Percentiles rank a stretch among this genome's conserved stretches.
Conservation (phyloP, 2,329 filamentous ascomycete genomes). For the Penicillium sp. region DNA sequence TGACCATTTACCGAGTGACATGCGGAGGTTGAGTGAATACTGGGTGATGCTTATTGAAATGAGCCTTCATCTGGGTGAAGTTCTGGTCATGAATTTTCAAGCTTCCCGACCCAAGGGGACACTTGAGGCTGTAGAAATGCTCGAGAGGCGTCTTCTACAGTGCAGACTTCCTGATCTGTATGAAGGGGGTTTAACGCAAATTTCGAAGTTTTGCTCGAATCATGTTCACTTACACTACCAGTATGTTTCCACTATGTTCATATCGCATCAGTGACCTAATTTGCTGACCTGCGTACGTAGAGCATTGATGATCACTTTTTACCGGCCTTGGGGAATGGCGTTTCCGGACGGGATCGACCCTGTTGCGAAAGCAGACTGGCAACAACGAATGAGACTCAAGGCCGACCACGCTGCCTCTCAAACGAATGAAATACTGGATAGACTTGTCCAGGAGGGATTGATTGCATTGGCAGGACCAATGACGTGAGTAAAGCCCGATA, state of each 20-base stretch:
- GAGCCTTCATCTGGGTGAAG: constrained; percentile 31
- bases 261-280: neutral
- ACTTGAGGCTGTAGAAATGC: constrained; percentile 25
- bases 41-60: constrained; percentile 36
- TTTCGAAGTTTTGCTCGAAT: constrained; percentile 27
- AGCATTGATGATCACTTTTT: constrained; percentile 34
- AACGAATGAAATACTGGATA: constrained; percentile 35
- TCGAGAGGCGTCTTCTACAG: constrained; percentile 28
- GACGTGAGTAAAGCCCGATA: constrained; percentile 29
- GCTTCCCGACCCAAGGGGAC: constrained; percentile 23
- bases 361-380: constrained; percentile 25
- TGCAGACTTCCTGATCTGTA: constrained; percentile 24
- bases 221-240: constrained; percentile 38
- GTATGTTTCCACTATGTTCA: constrained; percentile 15
- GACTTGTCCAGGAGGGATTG: constrained; percentile 29
- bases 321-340: constrained; percentile 32
- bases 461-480: constrained; percentile 31
- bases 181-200: constrained; percentile 15
- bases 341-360: constrained; percentile 17
- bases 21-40: constrained; percentile 27
- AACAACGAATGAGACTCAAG: constrained; percentile 27
- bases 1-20: constrained; percentile 27
- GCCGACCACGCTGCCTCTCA: constrained; percentile 33
- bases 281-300: constrained; percentile 19
- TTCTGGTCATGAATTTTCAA: constrained; percentile 33